These are phyloP conservation scores for Kernera saxatilis DNA, from an alignment of 345 rosid species.

Conservation along the genomic window DNA sequence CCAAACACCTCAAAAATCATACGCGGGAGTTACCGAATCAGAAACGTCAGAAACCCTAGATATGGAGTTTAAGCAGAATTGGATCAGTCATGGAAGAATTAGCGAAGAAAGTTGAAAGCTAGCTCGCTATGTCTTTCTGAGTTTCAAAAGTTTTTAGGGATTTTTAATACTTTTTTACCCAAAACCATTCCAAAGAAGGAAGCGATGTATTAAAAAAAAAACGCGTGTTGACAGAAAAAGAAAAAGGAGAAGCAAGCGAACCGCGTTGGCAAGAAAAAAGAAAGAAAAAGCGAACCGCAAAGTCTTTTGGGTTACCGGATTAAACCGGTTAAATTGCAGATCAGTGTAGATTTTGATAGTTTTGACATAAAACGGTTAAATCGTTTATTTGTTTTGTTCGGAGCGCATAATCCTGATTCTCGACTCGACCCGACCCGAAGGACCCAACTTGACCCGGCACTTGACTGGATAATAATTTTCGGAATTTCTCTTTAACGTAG, in stretches of 20 bases:
- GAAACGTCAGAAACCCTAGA: constrained; percentile 21
- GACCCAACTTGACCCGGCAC: not conserved
- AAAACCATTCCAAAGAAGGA: constrained; percentile 21
- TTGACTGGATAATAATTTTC: constrained; percentile 2
- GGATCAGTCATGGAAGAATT: constrained; percentile 27
- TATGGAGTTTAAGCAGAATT: not conserved
- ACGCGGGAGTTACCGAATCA: constrained; percentile 14
- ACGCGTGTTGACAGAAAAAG: constrained; percentile 15
- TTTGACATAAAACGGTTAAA: no score
- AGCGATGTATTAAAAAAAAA: not conserved
- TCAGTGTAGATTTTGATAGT: no score
- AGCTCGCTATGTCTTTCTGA: constrained; percentile 8
- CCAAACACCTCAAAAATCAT: not conserved
- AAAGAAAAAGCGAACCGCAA: not conserved
- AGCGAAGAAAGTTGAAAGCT: not conserved
- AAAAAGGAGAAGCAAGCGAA: not conserved
- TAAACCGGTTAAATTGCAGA: constrained; percentile 14
- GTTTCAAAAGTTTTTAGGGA: constrained; percentile 24
- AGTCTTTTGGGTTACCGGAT: not conserved
- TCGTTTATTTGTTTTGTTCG: not conserved
- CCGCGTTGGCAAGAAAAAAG: not conserved
- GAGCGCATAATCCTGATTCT: not conserved
- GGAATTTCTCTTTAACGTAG: not conserved
- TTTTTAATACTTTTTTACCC: not conserved
- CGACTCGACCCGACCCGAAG: constrained; percentile 12